Conservation (phyloP, 768 basidiomycete species). For the Panellus pusillus region DNA sequence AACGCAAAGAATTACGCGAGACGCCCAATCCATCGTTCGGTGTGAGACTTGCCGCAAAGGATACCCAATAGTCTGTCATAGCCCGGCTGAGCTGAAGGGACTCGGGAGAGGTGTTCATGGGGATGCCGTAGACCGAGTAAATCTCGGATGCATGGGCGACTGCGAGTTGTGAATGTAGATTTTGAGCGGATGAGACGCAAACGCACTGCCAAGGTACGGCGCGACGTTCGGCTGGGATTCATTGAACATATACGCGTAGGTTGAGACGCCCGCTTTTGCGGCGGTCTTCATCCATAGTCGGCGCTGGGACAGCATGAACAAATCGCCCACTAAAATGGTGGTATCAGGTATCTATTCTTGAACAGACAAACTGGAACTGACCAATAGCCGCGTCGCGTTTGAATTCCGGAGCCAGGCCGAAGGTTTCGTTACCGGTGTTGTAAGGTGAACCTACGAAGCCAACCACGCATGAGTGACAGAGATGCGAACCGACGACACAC, state of each 20-base stretch:
- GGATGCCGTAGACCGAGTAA: conserved; percentile 35
- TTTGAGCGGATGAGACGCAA: neutral
- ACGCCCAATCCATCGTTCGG: conserved; percentile 40
- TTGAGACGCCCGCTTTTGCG: conserved; percentile 36
- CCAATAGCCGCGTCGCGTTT: conserved; percentile 34
- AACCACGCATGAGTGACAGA: neutral
- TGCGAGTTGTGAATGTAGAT: conserved; percentile 10
- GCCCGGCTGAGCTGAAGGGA: conserved; percentile 29
- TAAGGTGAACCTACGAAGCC: conserved; percentile 49
- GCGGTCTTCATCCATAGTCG: conserved; percentile 43
- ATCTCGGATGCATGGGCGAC: conserved; percentile 37
- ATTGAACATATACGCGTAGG: conserved; percentile 46
- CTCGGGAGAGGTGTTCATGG: conserved; percentile 27
- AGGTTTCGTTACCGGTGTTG: conserved; percentile 39
- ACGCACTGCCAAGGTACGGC: conserved; percentile 32
- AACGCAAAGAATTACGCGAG: conserved; percentile 24
- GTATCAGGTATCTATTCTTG: neutral
- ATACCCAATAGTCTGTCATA: conserved; percentile 46
- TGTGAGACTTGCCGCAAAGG: conserved; percentile 38
- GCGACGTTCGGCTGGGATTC: conserved; percentile 30
- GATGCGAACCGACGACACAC: neutral
- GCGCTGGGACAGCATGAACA: conserved; percentile 38
- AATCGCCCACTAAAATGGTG: conserved; percentile 32
- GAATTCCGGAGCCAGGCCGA: conserved; percentile 35
- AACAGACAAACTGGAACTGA: conserved; percentile 9